Evolutionary conservation across 805 yeast genomes (phyloP).

Genomic region (Metschnikowia arizonensis): DNA sequence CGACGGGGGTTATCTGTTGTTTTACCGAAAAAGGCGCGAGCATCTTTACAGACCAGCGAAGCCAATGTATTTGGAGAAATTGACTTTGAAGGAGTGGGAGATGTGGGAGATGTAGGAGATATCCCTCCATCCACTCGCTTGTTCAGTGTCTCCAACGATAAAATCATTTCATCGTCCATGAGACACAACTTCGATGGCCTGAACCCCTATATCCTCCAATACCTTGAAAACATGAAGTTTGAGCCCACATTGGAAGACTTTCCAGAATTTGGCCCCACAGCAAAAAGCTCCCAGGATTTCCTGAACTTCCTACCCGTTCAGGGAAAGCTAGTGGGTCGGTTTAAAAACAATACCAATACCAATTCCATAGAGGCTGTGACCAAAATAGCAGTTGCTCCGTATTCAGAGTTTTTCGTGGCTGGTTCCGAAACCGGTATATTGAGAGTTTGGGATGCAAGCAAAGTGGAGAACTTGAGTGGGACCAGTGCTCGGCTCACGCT

Average conservation of each 20-base stretch:
- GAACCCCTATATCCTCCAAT: constrained; percentile 58
- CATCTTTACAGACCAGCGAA: constrained; percentile 39
- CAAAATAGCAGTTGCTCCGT: constrained; percentile 55
- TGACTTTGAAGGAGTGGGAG: constrained; percentile 28
- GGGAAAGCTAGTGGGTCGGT: constrained; percentile 56
- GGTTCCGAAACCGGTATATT: constrained; percentile 74
- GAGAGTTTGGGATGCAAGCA: constrained; percentile 72
- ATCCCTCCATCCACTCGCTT: constrained; percentile 31
- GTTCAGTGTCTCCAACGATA: constrained; percentile 29
- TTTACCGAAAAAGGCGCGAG: constrained; percentile 31
- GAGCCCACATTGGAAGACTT: constrained; percentile 59
- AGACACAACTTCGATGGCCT: constrained; percentile 64
- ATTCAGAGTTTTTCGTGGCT: constrained; percentile 63
- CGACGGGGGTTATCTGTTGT: constrained; percentile 15
- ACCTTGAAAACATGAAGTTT: constrained; percentile 48
- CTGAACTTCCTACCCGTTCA: constrained; percentile 7
- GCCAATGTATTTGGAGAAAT: constrained; percentile 46
- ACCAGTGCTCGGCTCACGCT: constrained; percentile 32
- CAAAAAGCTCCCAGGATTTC: constrained; percentile 11
- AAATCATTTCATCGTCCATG: constrained; percentile 32
- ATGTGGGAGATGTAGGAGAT: no score
- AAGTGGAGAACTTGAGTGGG: constrained; percentile 60
- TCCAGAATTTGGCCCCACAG: constrained; percentile 56
- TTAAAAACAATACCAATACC: constrained; percentile 41
- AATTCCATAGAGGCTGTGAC: constrained; percentile 51